Evolutionary conservation across 495 filamentous ascomycete genomes (phyloP), one percentile per base, ranked within the genome.

Genomic region (Aspergillus ellipticus): DNA sequence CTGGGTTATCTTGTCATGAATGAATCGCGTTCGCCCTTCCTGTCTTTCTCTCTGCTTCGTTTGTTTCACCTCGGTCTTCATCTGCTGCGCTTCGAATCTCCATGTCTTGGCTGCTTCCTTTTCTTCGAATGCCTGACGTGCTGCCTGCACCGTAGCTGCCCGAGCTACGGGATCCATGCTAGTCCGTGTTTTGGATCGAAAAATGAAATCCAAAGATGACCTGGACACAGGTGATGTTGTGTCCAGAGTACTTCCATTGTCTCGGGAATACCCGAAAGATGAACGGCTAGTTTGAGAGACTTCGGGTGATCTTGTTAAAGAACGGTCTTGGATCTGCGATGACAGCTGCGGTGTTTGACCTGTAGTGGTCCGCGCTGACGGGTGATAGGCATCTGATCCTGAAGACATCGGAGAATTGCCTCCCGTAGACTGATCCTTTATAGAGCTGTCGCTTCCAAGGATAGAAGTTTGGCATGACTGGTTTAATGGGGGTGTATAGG

Each of bases 71-170:
- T 78, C 68, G 15, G 75, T 67, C 70, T 80, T 82, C 49, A 73
- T 70, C 46, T 79, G 81, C 50, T 81, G 79, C 55, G 80, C 72
- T 53, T 83, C 78, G 42, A 80, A 68, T 51, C 82, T 81, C 24
- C 72, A 75, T 20, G 73, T 76, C 57, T 86, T 85, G 8, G 79
- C 80, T n/a, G 72, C 80, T 61, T 85, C 80, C 56, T 80, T 80
- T 53, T 85, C 79, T 51, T 78, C 69, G 58, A 84, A 85, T 3
- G 81, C 81, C 55, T 77, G 76, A 11, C 81, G 79, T 13, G 81
- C 75, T 43, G 77, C 77, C 55, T 79, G 78, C 6, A 84, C 74
- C 9, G 75, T 76, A 19, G 79, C 80, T 52, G 80, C 80, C 50
- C 80, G 74, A 15, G 74, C 75, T 16, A 76, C 62, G 6, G 82